Conservation (phyloP, 2,329 filamentous ascomycete genomes). For the Curvularia spicifera region DNA sequence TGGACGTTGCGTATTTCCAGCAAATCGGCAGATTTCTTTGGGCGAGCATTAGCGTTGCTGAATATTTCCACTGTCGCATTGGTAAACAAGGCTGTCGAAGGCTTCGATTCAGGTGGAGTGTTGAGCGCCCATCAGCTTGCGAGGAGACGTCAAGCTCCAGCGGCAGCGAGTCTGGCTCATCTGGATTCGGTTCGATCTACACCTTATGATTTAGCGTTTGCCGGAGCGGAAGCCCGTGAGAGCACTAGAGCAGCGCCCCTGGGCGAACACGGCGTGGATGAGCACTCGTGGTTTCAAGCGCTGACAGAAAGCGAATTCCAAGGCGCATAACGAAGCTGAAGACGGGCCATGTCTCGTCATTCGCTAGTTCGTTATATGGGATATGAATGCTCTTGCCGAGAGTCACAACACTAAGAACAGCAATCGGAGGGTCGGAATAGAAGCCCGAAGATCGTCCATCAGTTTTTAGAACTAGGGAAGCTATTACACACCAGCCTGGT, state of each 20-base stretch:
- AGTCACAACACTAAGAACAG: neutral
- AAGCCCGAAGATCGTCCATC: neutral
- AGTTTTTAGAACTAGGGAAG: neutral
- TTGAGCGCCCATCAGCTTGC: neutral
- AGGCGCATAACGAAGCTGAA: neutral
- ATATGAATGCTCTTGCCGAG: neutral
- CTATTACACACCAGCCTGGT: neutral
- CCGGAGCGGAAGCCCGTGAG: neutral
- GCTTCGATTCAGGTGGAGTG: neutral
- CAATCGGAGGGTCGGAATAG: neutral
- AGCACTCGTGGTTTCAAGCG: constrained; percentile 11
- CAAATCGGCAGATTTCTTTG: constrained; percentile 54
- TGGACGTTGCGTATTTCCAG: constrained; percentile 53
- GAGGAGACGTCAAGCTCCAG: neutral
- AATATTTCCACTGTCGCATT: constrained; percentile 32
- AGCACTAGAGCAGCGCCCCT: neutral
- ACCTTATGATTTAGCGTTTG: neutral
- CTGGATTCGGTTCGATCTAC: neutral
- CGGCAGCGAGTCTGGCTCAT: neutral
- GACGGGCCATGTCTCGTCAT: neutral
- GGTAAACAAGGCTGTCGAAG: constrained; percentile 12
- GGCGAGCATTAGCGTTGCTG: constrained; percentile 43
- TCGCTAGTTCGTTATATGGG: neutral
- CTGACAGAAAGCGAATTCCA: neutral
- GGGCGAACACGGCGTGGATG: neutral